Evolutionary conservation across 495 filamentous ascomycete genomes (phyloP).

Genomic region (Penicillium goetzii): DNA sequence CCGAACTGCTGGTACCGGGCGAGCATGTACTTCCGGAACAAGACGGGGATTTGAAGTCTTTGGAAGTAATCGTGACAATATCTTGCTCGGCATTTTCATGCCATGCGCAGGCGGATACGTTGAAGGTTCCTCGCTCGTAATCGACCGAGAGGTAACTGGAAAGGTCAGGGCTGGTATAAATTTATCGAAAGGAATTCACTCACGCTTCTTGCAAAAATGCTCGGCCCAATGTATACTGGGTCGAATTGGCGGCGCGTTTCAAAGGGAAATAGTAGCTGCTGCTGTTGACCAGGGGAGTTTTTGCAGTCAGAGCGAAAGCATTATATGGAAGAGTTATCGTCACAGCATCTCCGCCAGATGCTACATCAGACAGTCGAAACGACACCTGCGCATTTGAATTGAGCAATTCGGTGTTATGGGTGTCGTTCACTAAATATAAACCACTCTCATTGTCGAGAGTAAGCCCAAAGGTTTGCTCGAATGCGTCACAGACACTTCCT

Average conservation of each 20-base stretch:
- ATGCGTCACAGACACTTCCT: constrained; percentile 59
- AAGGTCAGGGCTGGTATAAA: constrained; percentile 1
- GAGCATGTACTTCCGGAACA: constrained; percentile 17
- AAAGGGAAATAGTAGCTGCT: constrained; percentile 65
- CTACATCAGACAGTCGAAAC: constrained; percentile 59
- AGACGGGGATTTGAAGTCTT: constrained; percentile 9
- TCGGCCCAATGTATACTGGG: constrained; percentile 68
- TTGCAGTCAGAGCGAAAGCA: constrained; percentile 63
- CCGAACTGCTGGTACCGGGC: constrained; percentile 5
- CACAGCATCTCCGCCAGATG: constrained; percentile 48
- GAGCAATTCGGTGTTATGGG: constrained; percentile 52
- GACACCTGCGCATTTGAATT: constrained; percentile 50
- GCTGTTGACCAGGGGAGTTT: constrained; percentile 54
- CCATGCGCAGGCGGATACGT: constrained; percentile 30
- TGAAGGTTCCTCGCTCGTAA: constrained; percentile 63
- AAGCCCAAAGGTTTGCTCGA: constrained; percentile 62
- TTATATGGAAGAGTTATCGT: constrained; percentile 65
- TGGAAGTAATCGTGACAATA: constrained; percentile 22
- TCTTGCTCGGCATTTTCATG: constrained; percentile 19
- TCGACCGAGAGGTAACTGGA: constrained; percentile 62
- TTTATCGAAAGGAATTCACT: constrained; percentile 5
- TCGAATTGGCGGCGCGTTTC: constrained; percentile 51
- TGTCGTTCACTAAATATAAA: constrained; percentile 43
- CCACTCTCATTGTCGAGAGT: constrained; percentile 43
- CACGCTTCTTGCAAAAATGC: constrained; percentile 68